Percentiles rank a stretch among this genome's conserved stretches.
phyloP scores from a whole-genome alignment of 73 alveolate genomes.

The Paramecium caudatum region DNA sequence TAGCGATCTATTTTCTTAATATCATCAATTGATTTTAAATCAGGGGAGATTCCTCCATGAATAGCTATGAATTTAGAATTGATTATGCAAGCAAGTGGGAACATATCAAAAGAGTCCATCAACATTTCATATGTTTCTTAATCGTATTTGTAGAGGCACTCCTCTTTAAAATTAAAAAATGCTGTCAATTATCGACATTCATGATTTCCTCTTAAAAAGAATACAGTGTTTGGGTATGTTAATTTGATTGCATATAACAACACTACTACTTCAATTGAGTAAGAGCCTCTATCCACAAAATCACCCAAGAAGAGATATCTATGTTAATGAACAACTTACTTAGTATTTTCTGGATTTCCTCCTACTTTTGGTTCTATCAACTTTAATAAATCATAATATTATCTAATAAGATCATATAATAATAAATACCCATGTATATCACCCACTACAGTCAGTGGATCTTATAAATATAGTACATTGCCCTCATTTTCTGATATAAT shows the following conservation, averaged over 20 bases:
- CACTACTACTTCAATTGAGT: conserved; percentile 91
- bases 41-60: conserved; percentile 93
- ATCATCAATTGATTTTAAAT: conserved; percentile 83
- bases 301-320: conserved; percentile 94
- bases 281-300: conserved; percentile 97
- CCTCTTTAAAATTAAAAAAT: conserved; percentile 92
- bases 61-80: conserved; percentile 84
- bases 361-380: conserved; percentile 89
- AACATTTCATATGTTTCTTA: conserved; percentile 82
- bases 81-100: conserved; percentile 87
- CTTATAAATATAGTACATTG: conserved; percentile 87
- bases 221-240: conserved; percentile 86
- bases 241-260: conserved; percentile 87
- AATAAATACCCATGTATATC: conserved; percentile 88
- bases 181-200: conserved; percentile 93
- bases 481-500: conserved; percentile 88
- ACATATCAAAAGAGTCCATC: conserved; percentile 87
- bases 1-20: conserved; percentile 83
- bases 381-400: conserved; percentile 91
- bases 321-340: conserved; percentile 54
- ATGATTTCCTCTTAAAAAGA: conserved; percentile 92
- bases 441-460: conserved; percentile 96
- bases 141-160: conserved; percentile 81
- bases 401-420: conserved; percentile 81
- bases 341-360: conserved; percentile 95